A percentile compares a stretch with the other conserved stretches of the same genome.
Conservation (phyloP, 495 filamentous ascomycete genomes). For the Aspergillus sparsus region DNA sequence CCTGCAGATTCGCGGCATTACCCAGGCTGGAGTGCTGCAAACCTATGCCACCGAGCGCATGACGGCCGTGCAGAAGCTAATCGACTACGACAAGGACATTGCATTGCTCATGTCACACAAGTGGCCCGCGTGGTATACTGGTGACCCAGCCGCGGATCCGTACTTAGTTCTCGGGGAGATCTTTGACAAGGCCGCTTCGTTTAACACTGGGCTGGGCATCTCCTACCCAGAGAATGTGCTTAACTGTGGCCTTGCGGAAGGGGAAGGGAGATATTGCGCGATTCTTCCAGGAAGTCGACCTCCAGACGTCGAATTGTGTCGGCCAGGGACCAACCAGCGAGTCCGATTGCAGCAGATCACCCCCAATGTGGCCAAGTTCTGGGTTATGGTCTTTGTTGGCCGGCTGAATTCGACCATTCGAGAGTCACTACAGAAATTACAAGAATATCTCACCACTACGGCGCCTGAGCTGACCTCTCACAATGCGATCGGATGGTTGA, state of each 20-base stretch:
- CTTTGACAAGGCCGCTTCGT: constrained; percentile 14
- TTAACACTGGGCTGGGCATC: constrained; percentile 17
- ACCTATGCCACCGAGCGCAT: constrained; percentile 46
- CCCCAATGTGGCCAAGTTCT: constrained; percentile 5
- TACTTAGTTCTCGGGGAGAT: constrained; percentile 8
- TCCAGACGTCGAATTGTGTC: constrained; percentile 5
- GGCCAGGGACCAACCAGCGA: constrained; percentile 2
- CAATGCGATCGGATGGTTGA: constrained; percentile 1
- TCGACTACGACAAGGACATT: constrained; percentile 49
- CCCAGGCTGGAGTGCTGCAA: constrained; percentile 33
- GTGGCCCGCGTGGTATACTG: constrained; percentile 13
- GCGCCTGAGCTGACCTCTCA: not conserved
- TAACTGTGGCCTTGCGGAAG: not conserved
- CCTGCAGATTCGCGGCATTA: constrained; percentile 35
- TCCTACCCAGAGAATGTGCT: constrained; percentile 11
- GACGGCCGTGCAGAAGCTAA: constrained; percentile 44
- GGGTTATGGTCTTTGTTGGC: constrained; percentile 1
- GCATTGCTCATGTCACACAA: constrained; percentile 13
- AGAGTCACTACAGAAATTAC: not conserved
- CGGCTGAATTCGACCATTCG: not conserved
- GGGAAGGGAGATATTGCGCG: not conserved
- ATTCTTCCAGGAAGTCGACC: constrained; percentile 6
- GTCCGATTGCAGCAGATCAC: constrained; percentile 12
- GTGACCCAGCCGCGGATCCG: constrained; percentile 4
- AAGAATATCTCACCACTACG: not conserved